Evolutionary conservation across 2,329 filamentous ascomycete species (phyloP), one percentile per base, ranked within the genome.

Genomic region (Diaporthe destruens): DNA sequence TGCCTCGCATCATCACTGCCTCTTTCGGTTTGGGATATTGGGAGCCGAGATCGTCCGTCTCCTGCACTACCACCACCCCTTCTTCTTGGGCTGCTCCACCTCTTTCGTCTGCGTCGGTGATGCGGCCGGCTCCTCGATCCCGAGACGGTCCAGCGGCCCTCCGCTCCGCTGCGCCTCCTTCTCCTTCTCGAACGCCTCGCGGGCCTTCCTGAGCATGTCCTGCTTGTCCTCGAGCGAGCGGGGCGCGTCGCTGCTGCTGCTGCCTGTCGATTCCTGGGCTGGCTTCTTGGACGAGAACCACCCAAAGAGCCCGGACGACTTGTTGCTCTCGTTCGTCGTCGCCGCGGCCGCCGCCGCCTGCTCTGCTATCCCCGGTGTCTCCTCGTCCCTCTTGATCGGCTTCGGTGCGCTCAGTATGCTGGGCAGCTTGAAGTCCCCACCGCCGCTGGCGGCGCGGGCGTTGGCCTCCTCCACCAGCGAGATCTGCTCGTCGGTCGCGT

Each of bases 391-490:
- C 23, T 16, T 12, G 49, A 77, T 69, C 9, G 78, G 72, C 57
- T 72, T 69, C 2, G 87, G 85, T 0, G 85, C 79, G 18, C 83
- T 83, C 29, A 90, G 84, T 42, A 89, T 81, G 36, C 86, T 85
- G 6, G 88, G 88, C 59, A 90, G 79, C 76, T 85, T 83, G 78
- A 83, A 79, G 76, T 74, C 55, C 39, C 69, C 69, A 57, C 76
- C 75, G 3, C 79, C 78, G 67, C 82, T 79, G 73, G 84, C 82
- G 72, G 87, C 87, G 61, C 83, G 81, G 72, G 81, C 83, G 76
- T 88, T 86, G 74, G 87, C 87, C 71, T 89, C 87, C 76, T 90
- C 89, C 65, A 91, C 89, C 71, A 90, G 84, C 42, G 81, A 78
- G 66, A 86, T 84, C 80, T 91, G 89, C 59, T 89, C 88, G 56